Base-by-base conservation (phyloP, 1,139 yeast species). In the Yamadazyma atmosphaerica region DNA sequence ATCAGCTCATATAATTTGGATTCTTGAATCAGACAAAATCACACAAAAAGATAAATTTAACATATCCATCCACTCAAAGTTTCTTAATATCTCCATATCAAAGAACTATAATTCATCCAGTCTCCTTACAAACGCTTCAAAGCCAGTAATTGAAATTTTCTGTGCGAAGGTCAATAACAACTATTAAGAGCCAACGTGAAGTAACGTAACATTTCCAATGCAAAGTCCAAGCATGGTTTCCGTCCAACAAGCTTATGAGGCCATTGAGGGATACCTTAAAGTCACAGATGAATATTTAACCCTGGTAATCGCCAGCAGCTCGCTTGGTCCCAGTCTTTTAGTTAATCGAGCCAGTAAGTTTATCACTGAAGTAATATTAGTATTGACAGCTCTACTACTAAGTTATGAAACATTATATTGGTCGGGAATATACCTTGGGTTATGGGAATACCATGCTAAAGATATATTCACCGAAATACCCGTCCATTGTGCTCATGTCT, bases 401-500 rank as follows among this genome's bases (percentile, higher is more conserved):
- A 46, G 63, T 29, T 78, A 77, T 50, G 81, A 78, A 46, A 44
- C 58, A 3, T 48, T 74, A 8, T 66, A 76, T 44, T 66, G 77
- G 69, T 49, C 63, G 14, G 83, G 83, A 2, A 72, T 77, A n/a
- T 58, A 64, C 39, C 51, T 74, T 6, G 63, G 63, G 1, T 43
- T 72, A n/a, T 78, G 83, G 83, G 74, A 74, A 30, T 72, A 72
- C 45, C 86, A 83, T 41, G 85, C 83, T 7, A 75, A 79, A 49
- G 86, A 82, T 41, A 77, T 80, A 15, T 83, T 83, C 55, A 70
- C 73, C 10, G 86, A 83, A 38, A 75, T 80, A 26, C 92, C 92
- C 0, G 79, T 83, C 6, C 90, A 83, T 56, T 85, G 89, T 61
- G 89, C 92, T 1, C 88, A 83, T 56, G 68, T 83, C 1, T 79